Evolutionary conservation across 139 green algal species (phyloP).

Genomic region (Picochlorum sp.): DNA sequence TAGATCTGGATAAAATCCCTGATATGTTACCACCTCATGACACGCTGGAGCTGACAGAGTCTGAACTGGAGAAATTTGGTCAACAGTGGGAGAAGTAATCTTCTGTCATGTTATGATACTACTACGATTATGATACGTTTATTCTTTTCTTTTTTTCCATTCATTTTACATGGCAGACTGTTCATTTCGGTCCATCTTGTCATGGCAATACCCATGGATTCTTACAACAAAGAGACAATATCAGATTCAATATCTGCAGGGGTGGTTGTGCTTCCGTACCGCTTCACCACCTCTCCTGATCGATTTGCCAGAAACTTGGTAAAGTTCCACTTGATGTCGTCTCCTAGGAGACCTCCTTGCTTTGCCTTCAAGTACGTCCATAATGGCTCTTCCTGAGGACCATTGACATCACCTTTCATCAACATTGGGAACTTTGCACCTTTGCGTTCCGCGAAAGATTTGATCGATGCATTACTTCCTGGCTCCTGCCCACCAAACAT

Average conservation of each 20-base stretch:
- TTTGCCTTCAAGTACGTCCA: conserved; percentile 56
- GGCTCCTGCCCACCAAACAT: conserved; percentile 74
- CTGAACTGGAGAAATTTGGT: not conserved
- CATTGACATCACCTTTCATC: conserved; percentile 63
- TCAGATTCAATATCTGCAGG: conserved; percentile 31
- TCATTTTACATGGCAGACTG: not conserved
- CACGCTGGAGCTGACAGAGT: not conserved
- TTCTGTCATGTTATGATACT: conserved; percentile 1
- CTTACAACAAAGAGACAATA: conserved; percentile 29
- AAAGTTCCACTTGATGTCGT: conserved; percentile 59
- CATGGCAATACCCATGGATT: not conserved
- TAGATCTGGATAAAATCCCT: conserved; percentile 10
- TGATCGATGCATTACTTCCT: conserved; percentile 53
- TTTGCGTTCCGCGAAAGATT: conserved; percentile 54
- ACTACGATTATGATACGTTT: not conserved
- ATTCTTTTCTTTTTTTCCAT: not conserved
- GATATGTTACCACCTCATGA: conserved; percentile 4
- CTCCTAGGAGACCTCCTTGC: conserved; percentile 46
- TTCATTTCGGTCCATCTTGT: not conserved
- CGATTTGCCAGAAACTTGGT: conserved; percentile 28
- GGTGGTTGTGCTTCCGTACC: conserved; percentile 18
- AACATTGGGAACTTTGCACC: conserved; percentile 52
- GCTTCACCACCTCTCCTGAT: conserved; percentile 25
- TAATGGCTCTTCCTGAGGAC: conserved; percentile 24
- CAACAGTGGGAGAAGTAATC: not conserved